Base-by-base conservation (phyloP, 225 moss, liverwort and hornwort species). In the Asterella californica region DNA sequence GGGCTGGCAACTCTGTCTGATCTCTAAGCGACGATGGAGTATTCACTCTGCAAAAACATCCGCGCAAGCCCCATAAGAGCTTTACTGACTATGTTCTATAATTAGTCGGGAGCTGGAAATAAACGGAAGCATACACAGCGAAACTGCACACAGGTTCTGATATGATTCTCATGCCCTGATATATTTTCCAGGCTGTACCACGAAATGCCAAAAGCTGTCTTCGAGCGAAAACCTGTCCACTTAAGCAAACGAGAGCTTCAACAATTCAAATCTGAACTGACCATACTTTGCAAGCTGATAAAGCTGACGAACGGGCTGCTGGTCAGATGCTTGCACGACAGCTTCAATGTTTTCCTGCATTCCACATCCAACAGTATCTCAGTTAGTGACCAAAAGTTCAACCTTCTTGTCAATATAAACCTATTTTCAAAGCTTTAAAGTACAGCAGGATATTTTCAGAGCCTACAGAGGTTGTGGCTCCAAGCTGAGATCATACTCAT, bases 321-420 rank as follows among this genome's bases (percentile, higher is more conserved):
- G 84, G 81, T 64, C 59, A 81, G 89, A 88, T 66, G 87, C 60
- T 46, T 84, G 73, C 57, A 74, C 79, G 17, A 78, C 62, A 77
- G 76, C 81, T 83, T 88, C 81, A 33, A 90, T 75, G 47, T 80
- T 88, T 63, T 88, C 91, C 94, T 92, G 88, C 84, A 88, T 36
- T 62, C 61, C 84, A 50, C 57, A 72, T 63, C 65, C 79, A 10
- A 37, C 30, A 59, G 55, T 5, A 32, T 18, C 19, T 55, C 45
- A 59, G 2, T 22, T 76, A 33, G 5, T 49, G 50, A 50, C 49
- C 24, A 30, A 32, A 74, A 32, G 36, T 24, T 49, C 2, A 3
- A 73, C 17, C 30, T 52, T 49, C 33, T 36, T 34, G 18, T 36
- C 15, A 34, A 9, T 2, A 42, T 3, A 67, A 36, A 34, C 52